Base-by-base conservation (phyloP, 805 yeast genomes). In the Ogataea ganodermae region DNA sequence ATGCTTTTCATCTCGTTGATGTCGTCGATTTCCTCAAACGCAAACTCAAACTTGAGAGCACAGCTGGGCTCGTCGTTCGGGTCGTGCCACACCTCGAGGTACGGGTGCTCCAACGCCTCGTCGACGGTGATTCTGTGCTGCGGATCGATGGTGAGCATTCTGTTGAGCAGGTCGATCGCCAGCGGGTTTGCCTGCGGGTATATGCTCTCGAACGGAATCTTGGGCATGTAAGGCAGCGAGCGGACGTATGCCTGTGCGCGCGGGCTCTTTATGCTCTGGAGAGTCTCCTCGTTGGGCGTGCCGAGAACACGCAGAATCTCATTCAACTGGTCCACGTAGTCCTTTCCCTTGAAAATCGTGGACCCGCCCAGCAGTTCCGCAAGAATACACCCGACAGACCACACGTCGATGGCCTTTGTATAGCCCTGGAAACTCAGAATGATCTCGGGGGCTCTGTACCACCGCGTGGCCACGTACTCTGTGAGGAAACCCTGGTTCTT, bases 401-500 rank as follows among this genome's bases (percentile, higher is more conserved):
- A 94, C 48, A 94, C 79, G 67, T 94, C 99, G 50, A 94, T 92
- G 20, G 99, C 97, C 70, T 89, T 91, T 5, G 98, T 88, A 67
- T 92, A 92, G 49, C 91, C 89, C 66, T 94, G 96, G 72, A 88
- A 89, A 54, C 95, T 85, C 46, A 94, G 75, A 90, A 94, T 92
- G 68, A 94, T 90, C 63, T 94, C 99, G 0, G 99, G 99, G 3
- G 99, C 99, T 57, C 99, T 76, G 68, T 94, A 94, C 99, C 99
- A 94, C 65, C 99, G 78, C 1, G 99, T 94, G 26, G 99, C 98
- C 22, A 94, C 99, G 64, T 94, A 94, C 67, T 92, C 98, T 1
- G 99, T 94, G 74, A 92, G 72, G 60, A 89, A 92, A n/a, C 96
- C 97, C 26, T 87, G 86, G 58, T 90, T 89, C 58, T 84, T 87